Evolutionary conservation across 1,284 basidiomycete species (phyloP), one percentile per base, ranked within the genome.

Genomic region (Flammula alnicola): DNA sequence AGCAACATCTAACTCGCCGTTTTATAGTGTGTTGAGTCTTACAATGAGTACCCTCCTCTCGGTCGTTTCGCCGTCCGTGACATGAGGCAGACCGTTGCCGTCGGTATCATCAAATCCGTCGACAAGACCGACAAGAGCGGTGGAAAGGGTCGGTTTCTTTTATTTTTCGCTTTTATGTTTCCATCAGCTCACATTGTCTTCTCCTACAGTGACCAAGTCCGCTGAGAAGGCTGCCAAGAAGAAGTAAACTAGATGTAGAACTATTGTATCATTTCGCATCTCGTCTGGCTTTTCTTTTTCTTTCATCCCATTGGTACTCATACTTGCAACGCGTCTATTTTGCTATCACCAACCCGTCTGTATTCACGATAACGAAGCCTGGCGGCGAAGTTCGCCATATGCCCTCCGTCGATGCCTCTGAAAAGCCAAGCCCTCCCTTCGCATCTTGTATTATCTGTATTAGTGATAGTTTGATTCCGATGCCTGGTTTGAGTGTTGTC

Each of bases 51-150:
- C 83, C 96, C 96, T 64, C 96, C 97, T 77, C 91, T 99, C 60
- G 97, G 97, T 80, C 96, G 97, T 76, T 99, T 98, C 80, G 92
- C 92, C 65, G 93, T 95, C 69, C 92, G 93, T 86, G 93, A 95
- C 81, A 96, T 98, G 92, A 91, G 95, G 75, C 92, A 95, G 80
- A 97, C 94, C 60, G 95, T 97, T 60, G 94, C 95, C 59, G 94
- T 97, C 69, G 94, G 94, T 78, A 92, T 97, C 78, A 95, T 97
- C 84, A 95, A 96, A 80, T 84, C 85, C 53, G 94, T 96, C 60
- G 94, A 95, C 53, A 95, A 95, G 87, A 84, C 90, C 59, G 91
- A 94, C 54, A 93, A 92, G 75, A 68, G 78, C 67, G 79, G 80
- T 66, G 92, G 92, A 65, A 95, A 95, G 83, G 84, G 88, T 85